These are phyloP conservation scores for Tulasnella sp. DNA, from an alignment of 768 basidiomycete species.

Conservation along the genomic window DNA sequence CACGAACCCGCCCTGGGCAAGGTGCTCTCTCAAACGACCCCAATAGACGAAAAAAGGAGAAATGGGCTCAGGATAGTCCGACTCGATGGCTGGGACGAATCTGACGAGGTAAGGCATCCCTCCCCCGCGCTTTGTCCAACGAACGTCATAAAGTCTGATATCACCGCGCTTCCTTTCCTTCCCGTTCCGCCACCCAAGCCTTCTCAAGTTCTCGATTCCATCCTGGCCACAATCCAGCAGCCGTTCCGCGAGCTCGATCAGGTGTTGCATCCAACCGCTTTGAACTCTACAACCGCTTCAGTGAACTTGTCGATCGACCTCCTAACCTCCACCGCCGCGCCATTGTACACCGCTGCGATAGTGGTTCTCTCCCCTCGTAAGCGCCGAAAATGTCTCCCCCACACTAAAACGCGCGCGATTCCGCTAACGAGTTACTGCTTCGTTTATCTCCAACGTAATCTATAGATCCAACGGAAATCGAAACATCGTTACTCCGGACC, in stretches of 20 bases:
- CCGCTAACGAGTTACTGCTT: neutral
- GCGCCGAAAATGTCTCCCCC: neutral
- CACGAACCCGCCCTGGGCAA: too few species aligned
- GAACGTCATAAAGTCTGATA: conserved; percentile 9
- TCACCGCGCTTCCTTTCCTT: neutral
- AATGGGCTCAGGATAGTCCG: neutral
- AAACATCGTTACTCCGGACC: neutral
- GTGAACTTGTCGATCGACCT: neutral
- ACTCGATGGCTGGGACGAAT: conserved; percentile 18
- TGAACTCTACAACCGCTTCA: neutral
- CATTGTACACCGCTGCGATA: conserved; percentile 20
- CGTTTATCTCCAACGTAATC: neutral
- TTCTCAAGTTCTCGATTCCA: conserved; percentile 13
- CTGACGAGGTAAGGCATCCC: conserved; percentile 9
- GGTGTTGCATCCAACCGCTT: neutral
- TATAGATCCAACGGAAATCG: conserved; percentile 17
- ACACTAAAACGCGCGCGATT: neutral
- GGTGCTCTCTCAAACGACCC: too few species aligned
- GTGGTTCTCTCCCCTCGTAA: conserved; percentile 14
- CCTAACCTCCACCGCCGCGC: conserved; percentile 14
- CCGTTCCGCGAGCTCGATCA: conserved; percentile 16
- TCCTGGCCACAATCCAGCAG: neutral
- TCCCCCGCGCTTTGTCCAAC: neutral
- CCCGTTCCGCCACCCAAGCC: neutral
- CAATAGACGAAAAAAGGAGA: too few species aligned